Evolutionary conservation across 257 asterid species (phyloP).

Genomic region (Solanum sitiens): DNA sequence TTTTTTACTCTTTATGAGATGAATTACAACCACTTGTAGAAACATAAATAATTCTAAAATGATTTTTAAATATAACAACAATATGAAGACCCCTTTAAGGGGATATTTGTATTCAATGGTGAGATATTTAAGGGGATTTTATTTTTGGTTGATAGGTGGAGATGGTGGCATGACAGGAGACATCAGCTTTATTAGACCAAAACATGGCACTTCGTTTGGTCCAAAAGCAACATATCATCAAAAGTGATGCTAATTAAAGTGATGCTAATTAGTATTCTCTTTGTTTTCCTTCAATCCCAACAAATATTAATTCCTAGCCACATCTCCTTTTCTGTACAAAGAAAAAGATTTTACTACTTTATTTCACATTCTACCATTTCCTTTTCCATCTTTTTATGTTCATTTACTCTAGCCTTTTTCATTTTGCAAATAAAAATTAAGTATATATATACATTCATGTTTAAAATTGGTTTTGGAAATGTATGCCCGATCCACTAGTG

Average conservation of each 20-base stretch:
- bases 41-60: neutral
- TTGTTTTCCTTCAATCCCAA: neutral
- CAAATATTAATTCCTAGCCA: neutral
- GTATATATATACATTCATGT: neutral
- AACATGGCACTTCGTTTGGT: neutral
- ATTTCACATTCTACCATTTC: neutral
- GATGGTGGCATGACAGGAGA: constrained; percentile 86
- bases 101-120: neutral
- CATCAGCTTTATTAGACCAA: constrained; percentile 54
- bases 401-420: neutral
- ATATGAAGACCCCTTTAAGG: neutral
- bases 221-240: neutral
- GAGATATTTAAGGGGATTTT: neutral
- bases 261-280: neutral
- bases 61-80: neutral
- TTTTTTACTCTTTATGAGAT: too few species aligned
- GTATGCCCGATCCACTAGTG: neutral
- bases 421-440: neutral
- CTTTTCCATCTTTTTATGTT: neutral
- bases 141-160: constrained; percentile 48
- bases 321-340: neutral
- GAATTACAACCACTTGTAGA: too few species aligned
- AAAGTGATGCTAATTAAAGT: neutral
- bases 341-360: neutral
- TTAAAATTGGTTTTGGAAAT: neutral